These are phyloP conservation scores for Globisporangium cystogenes DNA, from an alignment of 352 stramenopile genomes.

Conservation along the genomic window DNA sequence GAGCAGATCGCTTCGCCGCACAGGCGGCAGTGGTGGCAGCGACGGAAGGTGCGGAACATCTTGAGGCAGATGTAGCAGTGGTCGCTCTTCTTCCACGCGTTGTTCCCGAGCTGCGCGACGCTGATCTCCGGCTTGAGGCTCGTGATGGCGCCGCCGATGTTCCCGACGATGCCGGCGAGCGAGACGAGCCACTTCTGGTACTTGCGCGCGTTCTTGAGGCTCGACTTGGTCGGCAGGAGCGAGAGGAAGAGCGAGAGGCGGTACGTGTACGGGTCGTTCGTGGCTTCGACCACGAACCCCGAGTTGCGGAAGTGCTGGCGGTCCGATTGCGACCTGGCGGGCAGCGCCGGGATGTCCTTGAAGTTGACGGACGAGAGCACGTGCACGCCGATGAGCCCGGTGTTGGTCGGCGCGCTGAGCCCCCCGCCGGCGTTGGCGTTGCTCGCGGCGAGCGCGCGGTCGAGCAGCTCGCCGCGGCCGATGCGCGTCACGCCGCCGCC, in stretches of 20 bases:
- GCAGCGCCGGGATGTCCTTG: constrained; percentile 47
- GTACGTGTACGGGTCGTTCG: constrained; percentile 27
- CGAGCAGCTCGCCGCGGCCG: constrained; percentile 14
- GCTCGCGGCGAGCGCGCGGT: constrained; percentile 12
- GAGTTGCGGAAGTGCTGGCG: constrained; percentile 56
- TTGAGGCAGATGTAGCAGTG: constrained; percentile 57
- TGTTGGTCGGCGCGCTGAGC: not conserved
- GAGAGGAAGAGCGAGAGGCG: constrained; percentile 55
- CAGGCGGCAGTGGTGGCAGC: constrained; percentile 64
- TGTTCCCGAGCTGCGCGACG: constrained; percentile 17
- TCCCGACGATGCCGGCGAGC: constrained; percentile 22
- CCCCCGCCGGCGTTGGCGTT: not conserved
- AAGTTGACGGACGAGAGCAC: constrained; percentile 62
- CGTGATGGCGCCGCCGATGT: constrained; percentile 29
- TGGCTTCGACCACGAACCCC: constrained; percentile 58
- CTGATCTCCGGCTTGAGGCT: constrained; percentile 16
- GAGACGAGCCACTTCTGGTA: constrained; percentile 58
- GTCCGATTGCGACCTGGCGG: constrained; percentile 34
- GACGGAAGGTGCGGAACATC: constrained; percentile 57
- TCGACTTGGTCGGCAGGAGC: constrained; percentile 37
- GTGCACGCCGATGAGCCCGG: constrained; percentile 48
- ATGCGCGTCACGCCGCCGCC: constrained; percentile 20
- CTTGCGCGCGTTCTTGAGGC: constrained; percentile 38
- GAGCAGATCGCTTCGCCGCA: constrained; percentile 61
- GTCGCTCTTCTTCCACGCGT: constrained; percentile 58